Base-by-base conservation (phyloP, 169 alveolate genomes). In the Cryptosporidium sp. region DNA sequence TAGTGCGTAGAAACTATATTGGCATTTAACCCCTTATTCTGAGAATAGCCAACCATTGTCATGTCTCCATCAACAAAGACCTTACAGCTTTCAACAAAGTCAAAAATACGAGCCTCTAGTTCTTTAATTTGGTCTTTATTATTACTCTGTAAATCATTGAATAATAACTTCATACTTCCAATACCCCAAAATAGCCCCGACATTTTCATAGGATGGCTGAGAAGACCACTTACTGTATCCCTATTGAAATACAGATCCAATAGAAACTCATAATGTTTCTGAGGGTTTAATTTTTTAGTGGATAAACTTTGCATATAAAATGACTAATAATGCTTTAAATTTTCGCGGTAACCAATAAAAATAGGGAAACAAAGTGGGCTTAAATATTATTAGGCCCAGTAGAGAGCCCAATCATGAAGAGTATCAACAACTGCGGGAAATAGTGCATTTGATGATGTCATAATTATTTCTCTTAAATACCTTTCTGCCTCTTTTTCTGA, bases 341-440 rank as follows among this genome's bases (percentile, higher is more conserved):
- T 21, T 33, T 39, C 9, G 33, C 51, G 67, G 67, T 12, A 55
- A 55, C 8, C 26, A 51, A 51, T 51, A 14, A 0, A 21, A 55
- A 55, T 55, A 21, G 29, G 18, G 9, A 55, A 3, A 31, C 14
- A 39, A 70, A n/a, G 12, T 7, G 33, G 6, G 16, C 67, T n/a
- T 51, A 6, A 33, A 33, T n/a, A 65, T 55, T 35, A 69, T 91
- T 75, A 94, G 51, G 92, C 93, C 97, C 97, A 95, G 86, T 95
- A 95, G 18, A 93, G 68, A 2, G 98, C 97, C 97, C 97, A 95
- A 29, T 95, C 95, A 85, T 95, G 98, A 8, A 95, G 93, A 59
- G 94, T 95, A 69, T 95, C 98, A 39, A 95, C 94, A 39, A 97
- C 95, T 41, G 94, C 96, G 26, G 98, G 97, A 85, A 97, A 95